Percentiles rank a stretch among this genome's conserved stretches.
Evolutionary conservation across 2,329 filamentous ascomycete species (phyloP).

Genomic region (Fusarium cyanostomum): DNA sequence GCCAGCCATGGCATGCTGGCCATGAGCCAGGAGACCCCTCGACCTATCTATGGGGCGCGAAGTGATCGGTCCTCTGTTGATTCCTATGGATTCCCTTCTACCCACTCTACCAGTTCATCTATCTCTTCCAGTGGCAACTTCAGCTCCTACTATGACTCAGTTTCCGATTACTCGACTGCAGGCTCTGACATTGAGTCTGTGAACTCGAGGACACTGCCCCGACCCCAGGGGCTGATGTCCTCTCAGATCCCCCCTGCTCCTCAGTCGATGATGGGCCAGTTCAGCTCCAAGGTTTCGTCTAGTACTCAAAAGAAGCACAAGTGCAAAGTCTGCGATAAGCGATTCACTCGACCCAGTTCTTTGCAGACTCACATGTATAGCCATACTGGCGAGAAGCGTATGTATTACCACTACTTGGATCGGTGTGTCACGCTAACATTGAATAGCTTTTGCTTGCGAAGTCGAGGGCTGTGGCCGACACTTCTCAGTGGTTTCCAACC

Average conservation of each 20-base stretch:
- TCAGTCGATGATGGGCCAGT: slow-evolving; percentile 98
- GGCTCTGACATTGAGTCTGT: slow-evolving; percentile 87
- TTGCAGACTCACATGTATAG: slow-evolving; percentile 98
- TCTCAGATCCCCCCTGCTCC: slow-evolving; percentile 80
- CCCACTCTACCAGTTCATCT: slow-evolving; percentile 87
- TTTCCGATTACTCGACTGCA: slow-evolving; percentile 92
- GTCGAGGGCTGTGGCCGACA: slow-evolving; percentile 94
- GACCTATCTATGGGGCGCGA: slow-evolving; percentile 83
- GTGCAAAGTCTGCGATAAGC: slow-evolving; percentile 98
- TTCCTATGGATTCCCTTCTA: slow-evolving; percentile 89
- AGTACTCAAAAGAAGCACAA: slow-evolving; percentile 99
- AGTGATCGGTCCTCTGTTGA: slow-evolving; percentile 78
- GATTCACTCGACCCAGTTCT: slow-evolving; percentile 93
- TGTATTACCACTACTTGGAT: slow-evolving; percentile 52
- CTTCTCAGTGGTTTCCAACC: slow-evolving; percentile 96
- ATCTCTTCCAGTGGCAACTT: slow-evolving; percentile 87
- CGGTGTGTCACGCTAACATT: slow-evolving; percentile 16
- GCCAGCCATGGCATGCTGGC: slow-evolving; percentile 94
- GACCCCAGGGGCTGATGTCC: slow-evolving; percentile 72
- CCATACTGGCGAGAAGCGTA: slow-evolving; percentile 98
- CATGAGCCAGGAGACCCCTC: slow-evolving; percentile 92
- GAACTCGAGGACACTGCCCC: slow-evolving; percentile 82
- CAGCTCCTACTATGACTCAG: slow-evolving; percentile 84
- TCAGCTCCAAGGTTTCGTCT: slow-evolving; percentile 94
- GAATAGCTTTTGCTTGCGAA: slow-evolving; percentile 87